Conservation (phyloP, 371 early-diverging fungal species). For the Apophysomyces ossiformis region DNA sequence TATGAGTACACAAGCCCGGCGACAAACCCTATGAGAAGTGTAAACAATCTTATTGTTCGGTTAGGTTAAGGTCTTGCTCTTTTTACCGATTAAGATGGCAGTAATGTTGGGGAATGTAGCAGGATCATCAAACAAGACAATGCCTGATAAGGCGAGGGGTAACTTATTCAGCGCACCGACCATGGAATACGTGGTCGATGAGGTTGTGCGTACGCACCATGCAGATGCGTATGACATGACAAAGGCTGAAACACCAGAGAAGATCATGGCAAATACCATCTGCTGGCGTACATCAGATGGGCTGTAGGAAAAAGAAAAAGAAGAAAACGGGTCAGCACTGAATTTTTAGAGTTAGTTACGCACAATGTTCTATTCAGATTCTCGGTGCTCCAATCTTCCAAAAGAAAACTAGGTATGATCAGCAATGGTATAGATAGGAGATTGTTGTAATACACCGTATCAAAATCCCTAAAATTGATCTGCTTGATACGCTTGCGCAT, state of each 20-base stretch:
- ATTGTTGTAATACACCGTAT: slow-evolving; percentile 98
- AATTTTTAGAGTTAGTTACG: slow-evolving; percentile 20
- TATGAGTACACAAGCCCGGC: slow-evolving; percentile 1
- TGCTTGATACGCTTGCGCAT: slow-evolving; percentile 89
- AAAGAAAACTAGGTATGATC: slow-evolving; percentile 70
- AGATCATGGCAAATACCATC: slow-evolving; percentile 72
- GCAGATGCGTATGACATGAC: slow-evolving; percentile 92
- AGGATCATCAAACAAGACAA: slow-evolving; percentile 92
- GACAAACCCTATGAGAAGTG: neutral
- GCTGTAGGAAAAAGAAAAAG: slow-evolving; percentile 23
- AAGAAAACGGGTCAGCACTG: slow-evolving; percentile 9
- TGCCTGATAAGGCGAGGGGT: slow-evolving; percentile 94
- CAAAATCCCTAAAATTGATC: slow-evolving; percentile 91
- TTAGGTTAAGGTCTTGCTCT: slow-evolving; percentile 16
- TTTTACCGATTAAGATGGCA: slow-evolving; percentile 74
- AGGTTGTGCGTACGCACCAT: slow-evolving; percentile 95
- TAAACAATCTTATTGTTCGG: too few species aligned
- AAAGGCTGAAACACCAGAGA: slow-evolving; percentile 91
- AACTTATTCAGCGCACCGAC: slow-evolving; percentile 99
- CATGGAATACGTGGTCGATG: slow-evolving; percentile 98
- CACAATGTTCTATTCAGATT: slow-evolving; percentile 63
- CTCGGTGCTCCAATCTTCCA: slow-evolving; percentile 76
- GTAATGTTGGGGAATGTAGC: slow-evolving; percentile 80
- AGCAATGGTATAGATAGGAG: slow-evolving; percentile 89
- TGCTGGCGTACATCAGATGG: slow-evolving; percentile 54